These are phyloP conservation scores for Leptographium radiaticola DNA, from an alignment of 2,329 filamentous ascomycete genomes.

Conservation along the genomic window DNA sequence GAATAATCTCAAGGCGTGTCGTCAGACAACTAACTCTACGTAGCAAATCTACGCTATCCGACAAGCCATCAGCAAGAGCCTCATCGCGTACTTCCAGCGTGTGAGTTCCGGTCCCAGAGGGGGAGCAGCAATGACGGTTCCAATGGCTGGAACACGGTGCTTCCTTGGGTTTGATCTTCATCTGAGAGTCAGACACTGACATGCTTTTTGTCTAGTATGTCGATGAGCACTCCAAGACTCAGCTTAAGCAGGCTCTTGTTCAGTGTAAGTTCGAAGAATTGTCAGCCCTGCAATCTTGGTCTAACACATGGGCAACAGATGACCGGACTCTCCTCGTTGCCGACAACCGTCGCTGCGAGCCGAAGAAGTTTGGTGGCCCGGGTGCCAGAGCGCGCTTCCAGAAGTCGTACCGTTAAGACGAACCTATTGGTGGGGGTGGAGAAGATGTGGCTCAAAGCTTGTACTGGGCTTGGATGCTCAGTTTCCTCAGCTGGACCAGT, in stretches of 20 bases:
- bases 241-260: constrained; percentile 92
- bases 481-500: neutral
- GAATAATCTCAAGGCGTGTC: no score
- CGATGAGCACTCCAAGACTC: constrained; percentile 99
- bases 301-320: constrained; percentile 8
- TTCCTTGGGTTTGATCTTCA: neutral
- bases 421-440: neutral
- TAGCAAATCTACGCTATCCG: constrained; percentile 63
- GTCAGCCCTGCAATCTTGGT: neutral
- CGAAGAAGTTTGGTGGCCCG: constrained; percentile 93
- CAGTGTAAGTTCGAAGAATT: constrained; percentile 36
- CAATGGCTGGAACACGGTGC: neutral
- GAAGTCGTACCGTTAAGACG: constrained; percentile 91
- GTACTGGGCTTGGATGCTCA: neutral
- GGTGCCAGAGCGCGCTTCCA: constrained; percentile 95
- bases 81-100: constrained; percentile 26
- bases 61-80: constrained; percentile 96
- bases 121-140: neutral
- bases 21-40: neutral
- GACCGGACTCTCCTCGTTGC: constrained; percentile 68
- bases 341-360: constrained; percentile 98
- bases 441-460: neutral
- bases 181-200: constrained; percentile 57
- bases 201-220: constrained; percentile 74
- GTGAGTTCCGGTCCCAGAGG: constrained; percentile 28